These are phyloP conservation scores for Leccinum imitatum DNA, from an alignment of 768 basidiomycete genomes.

Conservation along the genomic window DNA sequence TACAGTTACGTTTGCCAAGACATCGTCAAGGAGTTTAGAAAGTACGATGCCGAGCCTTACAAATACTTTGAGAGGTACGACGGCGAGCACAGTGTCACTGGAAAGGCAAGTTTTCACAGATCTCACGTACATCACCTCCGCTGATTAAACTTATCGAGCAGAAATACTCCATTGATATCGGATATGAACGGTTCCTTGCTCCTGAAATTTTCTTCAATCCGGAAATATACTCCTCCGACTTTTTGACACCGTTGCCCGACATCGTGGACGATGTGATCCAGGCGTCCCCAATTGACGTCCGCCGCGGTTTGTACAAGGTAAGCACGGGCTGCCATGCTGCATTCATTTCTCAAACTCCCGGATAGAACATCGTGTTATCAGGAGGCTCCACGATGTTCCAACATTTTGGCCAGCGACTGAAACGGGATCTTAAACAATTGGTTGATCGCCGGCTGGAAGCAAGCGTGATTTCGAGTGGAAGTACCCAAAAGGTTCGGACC, in stretches of 20 bases:
- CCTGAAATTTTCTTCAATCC: constrained; percentile 99
- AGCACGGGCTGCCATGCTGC: background rate
- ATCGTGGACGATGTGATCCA: constrained; percentile 97
- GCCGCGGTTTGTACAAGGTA: constrained; percentile 94
- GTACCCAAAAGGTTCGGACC: constrained; percentile 62
- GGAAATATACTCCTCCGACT: constrained; percentile 96
- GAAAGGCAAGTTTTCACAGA: constrained; percentile 58
- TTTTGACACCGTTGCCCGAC: constrained; percentile 92
- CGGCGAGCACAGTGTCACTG: constrained; percentile 90
- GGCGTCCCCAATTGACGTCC: constrained; percentile 93
- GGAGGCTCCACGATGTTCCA: constrained; percentile 99
- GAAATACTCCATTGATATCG: constrained; percentile 95
- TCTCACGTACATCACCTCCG: background rate
- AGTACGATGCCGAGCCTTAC: constrained; percentile 94
- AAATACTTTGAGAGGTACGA: constrained; percentile 94
- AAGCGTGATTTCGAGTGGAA: constrained; percentile 72
- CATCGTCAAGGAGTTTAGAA: constrained; percentile 97
- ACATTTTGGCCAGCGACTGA: constrained; percentile 94
- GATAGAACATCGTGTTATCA: constrained; percentile 93
- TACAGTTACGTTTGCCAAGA: constrained; percentile 99
- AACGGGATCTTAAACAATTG: constrained; percentile 91
- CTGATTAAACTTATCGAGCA: constrained; percentile 31
- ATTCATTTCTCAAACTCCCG: background rate
- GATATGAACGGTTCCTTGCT: constrained; percentile 98
- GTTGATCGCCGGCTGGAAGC: constrained; percentile 88